Conservation (phyloP, 495 filamentous ascomycete genomes). For the Trichoderma orchidacearum region DNA sequence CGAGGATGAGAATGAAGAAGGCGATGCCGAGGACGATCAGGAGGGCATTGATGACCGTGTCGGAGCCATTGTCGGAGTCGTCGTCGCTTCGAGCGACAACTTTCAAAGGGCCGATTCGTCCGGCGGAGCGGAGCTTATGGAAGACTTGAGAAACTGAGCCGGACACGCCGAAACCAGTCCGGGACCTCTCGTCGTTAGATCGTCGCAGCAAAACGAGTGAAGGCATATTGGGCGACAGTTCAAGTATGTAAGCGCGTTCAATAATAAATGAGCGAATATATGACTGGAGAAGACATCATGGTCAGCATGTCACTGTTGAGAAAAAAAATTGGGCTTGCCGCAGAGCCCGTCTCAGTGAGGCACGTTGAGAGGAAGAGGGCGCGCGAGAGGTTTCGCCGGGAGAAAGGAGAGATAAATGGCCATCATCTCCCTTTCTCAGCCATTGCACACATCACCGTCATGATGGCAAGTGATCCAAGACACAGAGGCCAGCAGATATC, state of each 20-base stretch:
- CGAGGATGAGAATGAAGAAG: constrained; percentile 50
- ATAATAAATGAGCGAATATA: constrained; percentile 5
- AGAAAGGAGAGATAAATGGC: neutral
- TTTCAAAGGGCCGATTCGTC: neutral
- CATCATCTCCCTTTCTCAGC: neutral
- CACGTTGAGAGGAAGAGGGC: neutral
- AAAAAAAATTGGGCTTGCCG: no score
- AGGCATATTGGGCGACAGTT: constrained; percentile 12
- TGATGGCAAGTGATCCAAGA: neutral
- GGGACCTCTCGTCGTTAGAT: neutral
- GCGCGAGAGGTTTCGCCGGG: neutral
- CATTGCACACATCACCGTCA: neutral
- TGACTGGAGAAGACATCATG: neutral
- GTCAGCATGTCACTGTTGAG: neutral
- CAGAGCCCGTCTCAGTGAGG: no score
- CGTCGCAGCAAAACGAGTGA: constrained; percentile 8
- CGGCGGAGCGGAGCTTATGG: neutral
- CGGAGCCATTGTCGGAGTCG: constrained; percentile 21
- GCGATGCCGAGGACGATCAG: constrained; percentile 69
- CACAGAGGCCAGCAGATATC: neutral
- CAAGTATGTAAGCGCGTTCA: constrained; percentile 10
- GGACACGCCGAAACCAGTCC: neutral
- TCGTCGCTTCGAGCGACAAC: constrained; percentile 37
- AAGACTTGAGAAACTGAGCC: constrained; percentile 15
- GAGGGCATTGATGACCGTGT: constrained; percentile 52